Percentiles rank a stretch among this genome's conserved stretches.
These are phyloP conservation scores for Sclerotiophoma versabilis DNA, from an alignment of 2,329 filamentous ascomycete species.

Conservation along the genomic window DNA sequence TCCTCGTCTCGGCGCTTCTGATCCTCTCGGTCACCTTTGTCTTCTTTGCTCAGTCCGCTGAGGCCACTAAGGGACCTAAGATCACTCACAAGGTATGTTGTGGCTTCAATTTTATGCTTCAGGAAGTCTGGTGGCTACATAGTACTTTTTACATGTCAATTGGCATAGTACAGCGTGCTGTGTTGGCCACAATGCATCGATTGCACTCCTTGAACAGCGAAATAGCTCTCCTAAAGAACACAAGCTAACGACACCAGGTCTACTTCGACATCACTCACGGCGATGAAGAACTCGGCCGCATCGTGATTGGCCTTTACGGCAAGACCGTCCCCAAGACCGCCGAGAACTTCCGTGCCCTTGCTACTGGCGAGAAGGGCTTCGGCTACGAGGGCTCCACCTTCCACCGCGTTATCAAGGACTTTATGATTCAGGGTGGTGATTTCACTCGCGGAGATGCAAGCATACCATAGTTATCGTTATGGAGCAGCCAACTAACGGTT, in stretches of 20 bases:
- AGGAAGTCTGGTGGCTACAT: background rate
- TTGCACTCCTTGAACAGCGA: background rate
- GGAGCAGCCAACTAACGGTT: too few species aligned
- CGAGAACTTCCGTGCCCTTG: conserved; percentile 75
- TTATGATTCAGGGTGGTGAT: conserved; percentile 92
- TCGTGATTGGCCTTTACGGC: conserved; percentile 85
- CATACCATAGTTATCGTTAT: too few species aligned
- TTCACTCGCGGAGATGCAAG: conserved; percentile 76
- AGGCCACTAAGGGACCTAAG: conserved; percentile 75
- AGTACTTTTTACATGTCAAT: conserved; percentile 9
- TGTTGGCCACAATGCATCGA: background rate
- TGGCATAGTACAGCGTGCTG: background rate
- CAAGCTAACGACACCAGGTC: conserved; percentile 56
- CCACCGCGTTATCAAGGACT: conserved; percentile 89
- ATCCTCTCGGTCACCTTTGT: conserved; percentile 69
- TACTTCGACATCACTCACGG: conserved; percentile 85
- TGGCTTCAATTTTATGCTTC: background rate
- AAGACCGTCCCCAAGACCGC: conserved; percentile 82
- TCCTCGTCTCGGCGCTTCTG: conserved; percentile 75
- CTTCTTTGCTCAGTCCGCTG: conserved; percentile 45
- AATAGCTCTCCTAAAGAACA: background rate
- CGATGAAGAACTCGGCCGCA: conserved; percentile 74
- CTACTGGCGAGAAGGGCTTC: conserved; percentile 85
- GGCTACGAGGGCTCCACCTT: conserved; percentile 83
- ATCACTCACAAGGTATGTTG: conserved; percentile 82